Conservation (phyloP, 768 basidiomycete species). For the Mycena floridula region DNA sequence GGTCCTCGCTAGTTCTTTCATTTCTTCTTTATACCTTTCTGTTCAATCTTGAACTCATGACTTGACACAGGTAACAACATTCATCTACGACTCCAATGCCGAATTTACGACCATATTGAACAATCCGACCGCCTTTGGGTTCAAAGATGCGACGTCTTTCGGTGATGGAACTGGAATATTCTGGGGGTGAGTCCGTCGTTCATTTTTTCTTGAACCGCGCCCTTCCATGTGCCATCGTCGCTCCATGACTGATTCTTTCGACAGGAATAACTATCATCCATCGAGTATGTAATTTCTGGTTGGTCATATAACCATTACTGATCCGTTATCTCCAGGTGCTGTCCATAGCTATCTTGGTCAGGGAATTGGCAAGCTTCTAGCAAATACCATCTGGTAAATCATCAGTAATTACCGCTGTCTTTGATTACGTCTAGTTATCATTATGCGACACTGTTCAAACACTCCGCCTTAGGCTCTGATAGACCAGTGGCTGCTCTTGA, state of each 20-base stretch:
- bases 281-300: slow-evolving; percentile 30
- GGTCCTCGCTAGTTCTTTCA: no score
- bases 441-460: no score
- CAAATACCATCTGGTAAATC: slow-evolving; percentile 20
- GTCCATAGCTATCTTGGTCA: slow-evolving; percentile 34
- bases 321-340: slow-evolving; percentile 21
- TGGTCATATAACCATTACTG: neutral
- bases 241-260: no score
- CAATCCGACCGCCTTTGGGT: slow-evolving; percentile 44
- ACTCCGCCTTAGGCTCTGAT: no score
- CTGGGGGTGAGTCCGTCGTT: slow-evolving; percentile 40
- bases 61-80: slow-evolving; percentile 34
- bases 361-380: slow-evolving; percentile 20
- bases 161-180: slow-evolving; percentile 38
- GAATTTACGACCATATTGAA: slow-evolving; percentile 45
- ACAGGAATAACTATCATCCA: slow-evolving; percentile 50
- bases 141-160: slow-evolving; percentile 44
- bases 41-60: neutral
- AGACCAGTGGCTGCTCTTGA: no score
- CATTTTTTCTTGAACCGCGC: neutral
- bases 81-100: slow-evolving; percentile 44
- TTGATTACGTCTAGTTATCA: no score
- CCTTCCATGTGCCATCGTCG: no score
- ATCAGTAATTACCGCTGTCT: no score
- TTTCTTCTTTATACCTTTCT: neutral